Evolutionary conservation across 805 yeast genomes (phyloP).

Genomic region (Saccharomycopsis malanga): DNA sequence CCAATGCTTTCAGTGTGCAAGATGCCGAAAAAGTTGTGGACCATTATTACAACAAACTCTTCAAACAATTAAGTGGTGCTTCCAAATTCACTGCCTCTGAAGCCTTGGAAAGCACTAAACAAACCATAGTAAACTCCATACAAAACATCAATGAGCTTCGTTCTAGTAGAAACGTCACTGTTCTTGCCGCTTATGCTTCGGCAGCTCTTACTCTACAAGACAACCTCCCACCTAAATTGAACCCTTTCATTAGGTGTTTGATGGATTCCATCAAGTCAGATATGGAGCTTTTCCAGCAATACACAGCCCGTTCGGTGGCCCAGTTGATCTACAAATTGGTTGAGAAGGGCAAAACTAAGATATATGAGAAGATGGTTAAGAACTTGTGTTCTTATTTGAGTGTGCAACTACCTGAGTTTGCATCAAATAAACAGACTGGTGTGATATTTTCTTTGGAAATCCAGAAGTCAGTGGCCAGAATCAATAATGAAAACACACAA

Average conservation of each 20-base stretch:
- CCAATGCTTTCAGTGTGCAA: conserved; percentile 79
- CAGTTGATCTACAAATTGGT: conserved; percentile 55
- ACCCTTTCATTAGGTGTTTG: conserved; percentile 78
- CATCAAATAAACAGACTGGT: conserved; percentile 42
- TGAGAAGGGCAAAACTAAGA: conserved; percentile 51
- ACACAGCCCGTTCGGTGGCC: conserved; percentile 67
- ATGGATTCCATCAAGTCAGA: conserved; percentile 91
- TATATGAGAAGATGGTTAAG: conserved; percentile 82
- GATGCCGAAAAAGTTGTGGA: conserved; percentile 64
- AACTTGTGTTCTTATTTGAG: conserved; percentile 89
- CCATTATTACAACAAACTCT: conserved; percentile 59
- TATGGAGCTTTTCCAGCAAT: conserved; percentile 54
- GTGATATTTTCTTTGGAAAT: conserved; percentile 19
- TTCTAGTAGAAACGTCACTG: conserved; percentile 45
- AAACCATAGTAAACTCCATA: conserved; percentile 58
- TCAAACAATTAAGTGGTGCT: conserved; percentile 56
- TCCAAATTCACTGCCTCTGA: conserved; percentile 64
- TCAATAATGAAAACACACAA: conserved; percentile 14
- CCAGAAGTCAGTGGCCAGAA: conserved; percentile 20
- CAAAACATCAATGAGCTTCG: conserved; percentile 56
- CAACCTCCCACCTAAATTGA: conserved; percentile 74
- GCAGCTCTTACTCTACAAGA: conserved; percentile 56
- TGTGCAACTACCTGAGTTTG: conserved; percentile 93
- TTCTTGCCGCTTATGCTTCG: conserved; percentile 71
- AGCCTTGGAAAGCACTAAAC: conserved; percentile 71